Base-by-base conservation (phyloP, 2,329 filamentous ascomycete species). In the Exserohilum turcica region DNA sequence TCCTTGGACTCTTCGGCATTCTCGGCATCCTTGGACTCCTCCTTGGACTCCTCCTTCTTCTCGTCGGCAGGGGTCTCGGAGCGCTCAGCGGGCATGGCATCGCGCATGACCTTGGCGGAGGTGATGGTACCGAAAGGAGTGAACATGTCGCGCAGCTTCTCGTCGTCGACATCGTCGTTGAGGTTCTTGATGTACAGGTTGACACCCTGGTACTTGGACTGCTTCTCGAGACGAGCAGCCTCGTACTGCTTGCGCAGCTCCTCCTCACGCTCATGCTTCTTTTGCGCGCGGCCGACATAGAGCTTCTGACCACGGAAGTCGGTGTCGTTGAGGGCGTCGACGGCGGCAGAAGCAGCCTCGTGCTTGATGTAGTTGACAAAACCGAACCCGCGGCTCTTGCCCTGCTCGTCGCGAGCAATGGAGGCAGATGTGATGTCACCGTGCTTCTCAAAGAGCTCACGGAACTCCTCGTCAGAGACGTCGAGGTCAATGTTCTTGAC, bases 151-250 rank as follows among this genome's bases (percentile, higher is more conserved):
- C 94, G 92, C 59, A 99, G 86, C 85, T 96, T 96, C 72, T 99
- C 94, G 68, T 99, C 94, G 72, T 99, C 94, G 64, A 99, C 86
- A 57, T 97, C 94, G 66, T 99, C 94, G 63, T 92, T 89, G 57
- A 99, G 83, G 80, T 99, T 99, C 88, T 99, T 99, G 81, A 99
- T 94, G 82, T 99, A 99, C 43, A 99, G 85, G 83, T 99, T 99
- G 77, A 99, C 94, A 66, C 94, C 94, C 81, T 96, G 92, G 81
- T 99, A 99, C 84, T 99, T 99, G 82, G 86, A 95, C 77, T 92
- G 92, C 84, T 99, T 99, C 85, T 99, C 94, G 70, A 95, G 84
- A 71, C 94, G 93, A 70, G 92, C 92, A 72, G 93, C 93, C 80
- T 99, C 94, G 78, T 99, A 97, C 73, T 96, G 96, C 84, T 91